A percentile compares a stretch with the other conserved stretches of the same genome.
These are phyloP conservation scores for Diaporthe capsici DNA, from an alignment of 2,329 filamentous ascomycete species.

Conservation along the genomic window DNA sequence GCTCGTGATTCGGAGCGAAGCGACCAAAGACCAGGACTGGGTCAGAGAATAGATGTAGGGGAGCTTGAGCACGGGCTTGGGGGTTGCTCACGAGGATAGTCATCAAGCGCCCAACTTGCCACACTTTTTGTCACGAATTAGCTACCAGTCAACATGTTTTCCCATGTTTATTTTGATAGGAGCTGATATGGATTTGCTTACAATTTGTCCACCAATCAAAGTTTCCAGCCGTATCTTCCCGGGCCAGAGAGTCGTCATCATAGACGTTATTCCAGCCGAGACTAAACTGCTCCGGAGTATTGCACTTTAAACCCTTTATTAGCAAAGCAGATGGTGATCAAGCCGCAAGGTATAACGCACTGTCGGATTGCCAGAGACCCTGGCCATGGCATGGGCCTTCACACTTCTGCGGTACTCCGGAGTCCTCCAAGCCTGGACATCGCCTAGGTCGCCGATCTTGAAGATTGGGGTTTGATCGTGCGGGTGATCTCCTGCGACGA, in stretches of 20 bases:
- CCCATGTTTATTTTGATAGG: neutral
- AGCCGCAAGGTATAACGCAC: neutral
- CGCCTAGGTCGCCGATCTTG: slow-evolving; percentile 22
- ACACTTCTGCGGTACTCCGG: neutral
- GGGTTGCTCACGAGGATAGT: slow-evolving; percentile 2
- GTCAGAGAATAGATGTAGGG: neutral
- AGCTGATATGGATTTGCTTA: neutral
- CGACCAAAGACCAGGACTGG: neutral
- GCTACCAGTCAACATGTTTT: neutral
- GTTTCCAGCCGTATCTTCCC: neutral
- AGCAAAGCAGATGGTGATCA: no score
- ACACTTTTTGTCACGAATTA: neutral
- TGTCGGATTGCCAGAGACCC: neutral
- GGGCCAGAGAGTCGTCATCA: neutral
- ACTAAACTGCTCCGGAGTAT: slow-evolving; percentile 22
- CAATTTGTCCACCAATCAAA: slow-evolving; percentile 29
- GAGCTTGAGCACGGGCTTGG: neutral
- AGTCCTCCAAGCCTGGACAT: neutral
- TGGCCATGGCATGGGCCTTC: neutral
- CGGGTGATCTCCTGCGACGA: neutral
- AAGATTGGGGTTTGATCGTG: slow-evolving; percentile 11
- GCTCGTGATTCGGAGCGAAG: neutral
- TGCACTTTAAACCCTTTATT: neutral
- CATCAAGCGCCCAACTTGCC: slow-evolving; percentile 14
- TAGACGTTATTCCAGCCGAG: neutral